These are phyloP conservation scores for Blepharisma japonicum DNA, from an alignment of 73 alveolate genomes.

Conservation along the genomic window DNA sequence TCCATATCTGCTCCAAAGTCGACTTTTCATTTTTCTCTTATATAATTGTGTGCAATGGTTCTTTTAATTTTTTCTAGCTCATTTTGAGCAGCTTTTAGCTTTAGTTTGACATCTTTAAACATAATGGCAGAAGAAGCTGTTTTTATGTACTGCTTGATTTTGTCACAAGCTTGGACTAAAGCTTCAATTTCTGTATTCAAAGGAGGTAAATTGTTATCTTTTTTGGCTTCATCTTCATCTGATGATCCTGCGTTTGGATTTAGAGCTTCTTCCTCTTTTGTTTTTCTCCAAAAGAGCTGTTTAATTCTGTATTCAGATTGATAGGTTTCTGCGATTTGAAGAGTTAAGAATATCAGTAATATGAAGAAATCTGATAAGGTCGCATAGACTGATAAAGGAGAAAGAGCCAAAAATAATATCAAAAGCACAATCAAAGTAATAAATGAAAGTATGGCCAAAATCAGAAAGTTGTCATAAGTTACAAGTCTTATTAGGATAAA, in stretches of 20 bases:
- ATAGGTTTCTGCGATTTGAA: conserved; percentile 5
- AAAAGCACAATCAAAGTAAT: not conserved
- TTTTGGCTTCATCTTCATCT: too few species aligned
- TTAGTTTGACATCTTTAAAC: conserved; percentile 9
- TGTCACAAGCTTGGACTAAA: conserved; percentile 12
- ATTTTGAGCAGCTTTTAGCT: conserved; percentile 2
- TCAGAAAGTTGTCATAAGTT: not conserved
- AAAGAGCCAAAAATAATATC: not conserved
- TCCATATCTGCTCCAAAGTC: not conserved
- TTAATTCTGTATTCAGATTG: conserved; percentile 7
- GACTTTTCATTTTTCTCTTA: not conserved
- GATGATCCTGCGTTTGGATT: too few species aligned
- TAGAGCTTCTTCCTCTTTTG: not conserved
- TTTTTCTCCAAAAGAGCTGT: conserved; percentile 23
- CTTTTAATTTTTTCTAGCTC: conserved; percentile 15
- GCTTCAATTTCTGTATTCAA: conserved; percentile 22
- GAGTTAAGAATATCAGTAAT: not conserved
- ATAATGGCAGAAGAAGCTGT: not conserved
- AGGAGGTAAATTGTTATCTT: too few species aligned
- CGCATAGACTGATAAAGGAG: not conserved
- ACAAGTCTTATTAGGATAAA: not conserved
- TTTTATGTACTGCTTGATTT: conserved; percentile 10
- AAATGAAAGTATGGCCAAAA: not conserved
- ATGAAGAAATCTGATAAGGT: not conserved
- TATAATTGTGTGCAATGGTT: not conserved